phyloP scores from a whole-genome alignment of 768 basidiomycete genomes.

The Pluteus cervinus region DNA sequence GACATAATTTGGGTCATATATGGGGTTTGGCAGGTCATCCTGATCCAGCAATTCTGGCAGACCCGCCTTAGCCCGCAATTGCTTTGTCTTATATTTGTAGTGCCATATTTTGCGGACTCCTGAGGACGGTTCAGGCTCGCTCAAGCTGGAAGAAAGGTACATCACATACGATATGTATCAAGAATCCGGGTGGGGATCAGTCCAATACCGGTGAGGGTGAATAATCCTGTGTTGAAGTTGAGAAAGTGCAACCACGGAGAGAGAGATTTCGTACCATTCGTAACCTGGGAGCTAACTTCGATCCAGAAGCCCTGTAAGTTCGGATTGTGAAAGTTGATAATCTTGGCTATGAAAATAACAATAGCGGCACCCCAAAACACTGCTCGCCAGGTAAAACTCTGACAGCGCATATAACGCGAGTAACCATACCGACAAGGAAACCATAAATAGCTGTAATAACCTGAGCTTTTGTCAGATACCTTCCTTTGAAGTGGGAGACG shows the following conservation, averaged over 20 bases:
- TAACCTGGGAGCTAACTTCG: conserved; percentile 70
- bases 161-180: conserved; percentile 64
- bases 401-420: not conserved
- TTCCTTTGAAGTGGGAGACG: conserved; percentile 1
- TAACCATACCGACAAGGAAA: conserved; percentile 54
- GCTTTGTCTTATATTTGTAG: conserved; percentile 56
- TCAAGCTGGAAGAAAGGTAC: not conserved
- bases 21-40: conserved; percentile 79
- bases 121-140: conserved; percentile 17
- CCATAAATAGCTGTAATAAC: conserved; percentile 71
- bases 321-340: conserved; percentile 66
- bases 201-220: conserved; percentile 76
- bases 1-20: conserved; percentile 62
- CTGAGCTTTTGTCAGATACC: conserved; percentile 12
- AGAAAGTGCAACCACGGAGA: conserved; percentile 1
- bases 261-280: conserved; percentile 53
- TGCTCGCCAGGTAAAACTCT: conserved; percentile 14
- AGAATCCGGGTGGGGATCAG: conserved; percentile 70
- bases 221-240: conserved; percentile 44
- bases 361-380: conserved; percentile 89
- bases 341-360: conserved; percentile 61
- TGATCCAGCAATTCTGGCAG: conserved; percentile 65
- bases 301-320: conserved; percentile 78
- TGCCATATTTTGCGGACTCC: conserved; percentile 72
- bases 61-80: conserved; percentile 53